Evolutionary conservation across 2,329 filamentous ascomycete species (phyloP).

Genomic region (Trichoderma hamatum): DNA sequence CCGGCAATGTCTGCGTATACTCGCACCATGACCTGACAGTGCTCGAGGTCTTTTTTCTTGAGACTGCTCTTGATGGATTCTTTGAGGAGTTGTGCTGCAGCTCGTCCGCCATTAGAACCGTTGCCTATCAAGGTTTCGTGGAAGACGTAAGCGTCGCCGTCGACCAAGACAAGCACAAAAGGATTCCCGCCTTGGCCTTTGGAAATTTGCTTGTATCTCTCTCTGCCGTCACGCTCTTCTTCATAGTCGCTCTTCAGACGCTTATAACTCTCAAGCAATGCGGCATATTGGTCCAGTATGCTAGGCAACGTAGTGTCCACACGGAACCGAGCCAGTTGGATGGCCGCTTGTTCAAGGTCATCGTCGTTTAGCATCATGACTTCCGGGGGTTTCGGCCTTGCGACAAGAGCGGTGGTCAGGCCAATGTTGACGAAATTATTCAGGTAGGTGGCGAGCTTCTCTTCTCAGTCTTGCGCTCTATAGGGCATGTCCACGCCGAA

Average conservation of each 20-base stretch:
- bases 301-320: constrained; percentile 34
- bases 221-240: constrained; percentile 55
- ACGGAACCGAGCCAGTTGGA: constrained; percentile 39
- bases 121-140: constrained; percentile 52
- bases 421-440: background rate
- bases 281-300: constrained; percentile 39
- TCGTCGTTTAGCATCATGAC: constrained; percentile 34
- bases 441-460: background rate
- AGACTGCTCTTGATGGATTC: constrained; percentile 53
- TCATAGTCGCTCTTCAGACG: constrained; percentile 60
- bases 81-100: constrained; percentile 57
- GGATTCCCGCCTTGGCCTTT: constrained; percentile 55
- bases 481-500: background rate
- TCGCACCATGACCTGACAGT: constrained; percentile 58
- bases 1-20: constrained; percentile 60
- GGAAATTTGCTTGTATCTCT: constrained; percentile 58
- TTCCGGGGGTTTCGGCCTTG: background rate
- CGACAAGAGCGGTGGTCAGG: background rate
- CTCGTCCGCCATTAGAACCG: constrained; percentile 57
- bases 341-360: constrained; percentile 35
- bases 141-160: constrained; percentile 63
- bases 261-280: constrained; percentile 57
- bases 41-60: constrained; percentile 50
- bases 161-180: constrained; percentile 63
- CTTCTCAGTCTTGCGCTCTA: background rate